Conservation (phyloP, 192 early-diverging fungal species). For the Backusella westeae region DNA sequence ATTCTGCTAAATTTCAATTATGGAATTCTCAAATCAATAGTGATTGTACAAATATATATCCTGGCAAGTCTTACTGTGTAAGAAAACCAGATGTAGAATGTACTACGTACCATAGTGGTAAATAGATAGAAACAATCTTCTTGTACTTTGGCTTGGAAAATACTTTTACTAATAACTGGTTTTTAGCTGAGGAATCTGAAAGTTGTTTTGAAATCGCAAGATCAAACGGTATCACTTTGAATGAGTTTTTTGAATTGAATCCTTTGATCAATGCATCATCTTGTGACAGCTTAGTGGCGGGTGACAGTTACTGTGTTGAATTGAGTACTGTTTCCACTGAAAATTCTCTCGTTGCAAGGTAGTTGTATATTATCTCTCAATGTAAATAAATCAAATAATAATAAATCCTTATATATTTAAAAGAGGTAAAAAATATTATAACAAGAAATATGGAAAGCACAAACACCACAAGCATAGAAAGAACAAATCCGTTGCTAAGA, state of each 20-base stretch:
- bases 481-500: not conserved
- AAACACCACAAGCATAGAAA: not conserved
- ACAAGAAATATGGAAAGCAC: not conserved
- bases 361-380: not conserved
- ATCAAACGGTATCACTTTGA: conserved; percentile 11
- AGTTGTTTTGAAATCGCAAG: conserved; percentile 13
- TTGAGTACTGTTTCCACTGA: not conserved
- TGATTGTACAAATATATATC: conserved; percentile 26
- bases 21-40: conserved; percentile 27
- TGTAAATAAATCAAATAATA: not conserved
- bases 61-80: conserved; percentile 29
- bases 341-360: not conserved
- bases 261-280: not conserved
- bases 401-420: not conserved
- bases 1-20: conserved; percentile 3
- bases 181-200: not conserved
- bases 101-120: not conserved
- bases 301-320: not conserved
- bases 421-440: not conserved
- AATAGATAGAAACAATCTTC: not conserved
- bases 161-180: not conserved
- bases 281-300: not conserved
- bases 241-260: conserved; percentile 14
- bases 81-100: not conserved
- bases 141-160: too few relatives aligned